Percentiles rank a stretch among this genome's conserved stretches.
phyloP scores from a whole-genome alignment of 176 grass and related monocot genomes.

The Hsuehochloa calcarea region DNA sequence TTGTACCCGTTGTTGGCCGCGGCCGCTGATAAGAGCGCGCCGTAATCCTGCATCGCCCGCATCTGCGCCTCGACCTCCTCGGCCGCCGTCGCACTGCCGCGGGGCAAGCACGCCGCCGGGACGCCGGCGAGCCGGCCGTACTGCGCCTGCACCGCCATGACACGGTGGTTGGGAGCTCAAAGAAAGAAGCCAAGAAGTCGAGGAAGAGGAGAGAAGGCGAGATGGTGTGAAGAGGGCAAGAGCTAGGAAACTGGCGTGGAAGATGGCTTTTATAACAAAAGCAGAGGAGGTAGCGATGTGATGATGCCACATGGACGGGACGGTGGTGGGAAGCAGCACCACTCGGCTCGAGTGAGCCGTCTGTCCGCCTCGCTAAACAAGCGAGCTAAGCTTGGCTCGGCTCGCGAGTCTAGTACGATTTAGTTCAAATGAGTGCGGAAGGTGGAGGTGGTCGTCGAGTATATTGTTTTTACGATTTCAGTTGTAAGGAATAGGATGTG shows the following conservation, averaged over 20 bases:
- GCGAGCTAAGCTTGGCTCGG: no score
- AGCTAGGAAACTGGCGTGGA: background rate
- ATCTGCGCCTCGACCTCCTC: background rate
- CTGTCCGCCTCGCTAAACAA: no score
- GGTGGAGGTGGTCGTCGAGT: no score
- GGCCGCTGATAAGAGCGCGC: background rate
- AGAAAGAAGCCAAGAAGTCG: background rate
- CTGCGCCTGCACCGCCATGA: constrained; percentile 64
- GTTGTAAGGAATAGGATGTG: no score
- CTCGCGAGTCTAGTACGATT: no score
- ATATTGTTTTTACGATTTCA: no score
- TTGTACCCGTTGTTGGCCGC: background rate
- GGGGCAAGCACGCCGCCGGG: background rate
- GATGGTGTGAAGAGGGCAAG: background rate
- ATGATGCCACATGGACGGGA: background rate
- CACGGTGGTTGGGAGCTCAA: background rate
- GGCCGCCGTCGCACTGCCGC: background rate
- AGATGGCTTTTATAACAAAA: background rate
- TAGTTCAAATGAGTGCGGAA: no score
- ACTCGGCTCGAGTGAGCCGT: no score
- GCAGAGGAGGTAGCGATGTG: background rate
- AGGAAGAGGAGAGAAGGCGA: background rate
- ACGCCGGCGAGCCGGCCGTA: constrained; percentile 20
- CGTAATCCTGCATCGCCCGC: background rate
- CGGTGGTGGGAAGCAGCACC: background rate